Evolutionary conservation across 176 grass and related monocot genomes (phyloP), one percentile per base, ranked within the genome.

Genomic region (Raddia guianensis): DNA sequence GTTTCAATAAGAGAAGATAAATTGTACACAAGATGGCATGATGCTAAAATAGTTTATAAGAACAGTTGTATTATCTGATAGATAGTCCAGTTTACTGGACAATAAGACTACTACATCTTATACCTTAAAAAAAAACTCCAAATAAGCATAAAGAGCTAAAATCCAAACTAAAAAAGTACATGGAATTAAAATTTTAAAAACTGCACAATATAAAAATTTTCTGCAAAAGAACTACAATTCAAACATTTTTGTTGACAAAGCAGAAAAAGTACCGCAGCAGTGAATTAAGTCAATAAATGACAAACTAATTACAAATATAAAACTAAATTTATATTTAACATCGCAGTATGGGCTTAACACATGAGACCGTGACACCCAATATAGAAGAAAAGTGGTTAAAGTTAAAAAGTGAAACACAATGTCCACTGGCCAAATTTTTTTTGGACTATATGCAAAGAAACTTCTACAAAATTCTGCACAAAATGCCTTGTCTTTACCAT

Each of bases 401-500:
- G 37, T 40, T 40, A 40, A 40, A 27, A 27, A 27, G 27, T 27
- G 27, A 27, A n/a, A 87, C 6, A 48, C 34, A 86, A 52, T 60
- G 69, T 52, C 52, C 66, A 71, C 55, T 40, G 37, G 1, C 0
- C 37, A 40, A 40, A 3, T 40, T 12, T 49, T 70, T 44, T 52
- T 18, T 1, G 15, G 9, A 33, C 48, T 45, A 65, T 32, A 52
- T 73, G 12, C n/a, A 63, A 16, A 49, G n/a, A 77, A 76, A 50
- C 44, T 43, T 83, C 20, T 16, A 60, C 61, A 74, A 70, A 56
- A 61, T 66, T 84, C 54, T 74, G 13, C 52, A 79, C 35, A 35
- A 37, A 54, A 59, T 78, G 49, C 40, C 62, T 88, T 77, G 65
- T 57, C 4, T 73, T 59, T 58, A 78, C 11, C 57, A 66, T 49